phyloP scores from a whole-genome alignment of 1,284 basidiomycete species.

The Cryptococcus jaspeensis region DNA sequence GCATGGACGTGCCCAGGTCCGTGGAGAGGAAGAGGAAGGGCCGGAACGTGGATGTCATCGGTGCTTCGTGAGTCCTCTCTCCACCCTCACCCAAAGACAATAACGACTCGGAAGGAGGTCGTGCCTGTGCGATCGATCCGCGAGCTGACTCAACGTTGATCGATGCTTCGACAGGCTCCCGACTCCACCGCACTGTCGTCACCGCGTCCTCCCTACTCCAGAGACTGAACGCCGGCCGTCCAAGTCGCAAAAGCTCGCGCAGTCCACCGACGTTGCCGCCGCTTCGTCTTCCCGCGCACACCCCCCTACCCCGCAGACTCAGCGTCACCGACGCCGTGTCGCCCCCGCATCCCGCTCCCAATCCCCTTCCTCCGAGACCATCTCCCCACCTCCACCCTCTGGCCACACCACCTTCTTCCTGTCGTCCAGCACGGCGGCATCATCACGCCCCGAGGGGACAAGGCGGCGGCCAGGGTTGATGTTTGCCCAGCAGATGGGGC shows the following conservation, averaged over 20 bases:
- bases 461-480: conserved; percentile 41
- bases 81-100: not conserved
- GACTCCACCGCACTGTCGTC: conserved; percentile 27
- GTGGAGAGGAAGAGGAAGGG: conserved; percentile 36
- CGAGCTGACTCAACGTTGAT: not conserved
- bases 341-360: not conserved
- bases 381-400: conserved; percentile 29
- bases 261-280: not conserved
- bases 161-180: conserved; percentile 15
- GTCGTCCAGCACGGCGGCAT: conserved; percentile 15
- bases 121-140: not conserved
- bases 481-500: conserved; percentile 48
- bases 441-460: conserved; percentile 12
- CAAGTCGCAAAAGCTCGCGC: conserved; percentile 12
- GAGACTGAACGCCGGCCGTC: conserved; percentile 33
- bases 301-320: conserved; percentile 60
- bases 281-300: conserved; percentile 47
- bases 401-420: conserved; percentile 44
- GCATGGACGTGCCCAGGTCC: conserved; percentile 26
- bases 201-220: conserved; percentile 39
- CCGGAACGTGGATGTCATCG: conserved; percentile 34
- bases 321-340: conserved; percentile 46
- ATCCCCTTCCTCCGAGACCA: conserved; percentile 1
- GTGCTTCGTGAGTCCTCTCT: conserved; percentile 13
- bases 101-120: too few species aligned